Evolutionary conservation across 306 rosid species (phyloP).

Genomic region (Cyclanthera cordifolia): DNA sequence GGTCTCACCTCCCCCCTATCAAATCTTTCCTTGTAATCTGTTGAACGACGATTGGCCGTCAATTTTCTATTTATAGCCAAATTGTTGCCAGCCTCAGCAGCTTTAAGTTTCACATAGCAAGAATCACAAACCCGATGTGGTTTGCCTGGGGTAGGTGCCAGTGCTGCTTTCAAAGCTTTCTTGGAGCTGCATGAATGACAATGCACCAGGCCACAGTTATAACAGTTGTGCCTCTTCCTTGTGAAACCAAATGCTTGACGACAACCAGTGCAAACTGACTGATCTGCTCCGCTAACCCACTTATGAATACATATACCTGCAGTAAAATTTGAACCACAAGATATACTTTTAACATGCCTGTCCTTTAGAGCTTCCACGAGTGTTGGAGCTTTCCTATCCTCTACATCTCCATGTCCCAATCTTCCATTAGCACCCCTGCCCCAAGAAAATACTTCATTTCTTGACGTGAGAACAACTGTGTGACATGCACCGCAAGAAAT

Average conservation of each 20-base stretch:
- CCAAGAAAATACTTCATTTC: conserved; percentile 95
- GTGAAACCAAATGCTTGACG: conserved; percentile 94
- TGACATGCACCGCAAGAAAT: conserved; percentile 78
- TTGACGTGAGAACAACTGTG: conserved; percentile 72
- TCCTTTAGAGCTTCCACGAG: conserved; percentile 84
- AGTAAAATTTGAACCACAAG: conserved; percentile 79
- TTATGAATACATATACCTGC: conserved; percentile 80
- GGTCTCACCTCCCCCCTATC: conserved; percentile 40
- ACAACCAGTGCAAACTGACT: conserved; percentile 80
- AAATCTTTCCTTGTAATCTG: conserved; percentile 36
- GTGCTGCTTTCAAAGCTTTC: conserved; percentile 66
- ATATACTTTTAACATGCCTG: conserved; percentile 59
- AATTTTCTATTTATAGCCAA: conserved; percentile 27
- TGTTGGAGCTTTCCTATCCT: conserved; percentile 55
- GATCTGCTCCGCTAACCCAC: conserved; percentile 93
- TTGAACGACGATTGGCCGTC: conserved; percentile 33
- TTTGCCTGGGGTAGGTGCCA: conserved; percentile 94
- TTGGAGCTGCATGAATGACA: conserved; percentile 95
- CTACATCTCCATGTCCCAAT: conserved; percentile 75
- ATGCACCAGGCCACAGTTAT: conserved; percentile 81
- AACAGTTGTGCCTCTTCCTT: conserved; percentile 84
- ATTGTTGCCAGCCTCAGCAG: conserved; percentile 32
- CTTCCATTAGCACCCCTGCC: conserved; percentile 93
- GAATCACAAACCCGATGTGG: conserved; percentile 93
- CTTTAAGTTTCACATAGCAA: conserved; percentile 67